phyloP scores from a whole-genome alignment of 305 asterid genomes.

The Solanum chacoense region DNA sequence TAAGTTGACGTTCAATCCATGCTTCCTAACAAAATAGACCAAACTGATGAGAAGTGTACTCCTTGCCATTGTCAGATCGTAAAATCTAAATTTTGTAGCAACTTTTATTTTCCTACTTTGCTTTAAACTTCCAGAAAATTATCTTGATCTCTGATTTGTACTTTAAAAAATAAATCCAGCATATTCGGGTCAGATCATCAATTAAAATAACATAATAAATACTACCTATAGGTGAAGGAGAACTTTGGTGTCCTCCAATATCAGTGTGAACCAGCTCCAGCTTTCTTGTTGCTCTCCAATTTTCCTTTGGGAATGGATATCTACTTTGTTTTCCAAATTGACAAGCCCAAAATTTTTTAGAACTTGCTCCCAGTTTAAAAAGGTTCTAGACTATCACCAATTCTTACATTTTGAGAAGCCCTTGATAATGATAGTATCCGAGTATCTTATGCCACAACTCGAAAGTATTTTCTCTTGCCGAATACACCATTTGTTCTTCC shows the following conservation, averaged over 20 bases:
- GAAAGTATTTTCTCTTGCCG: background rate
- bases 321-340: background rate
- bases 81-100: background rate
- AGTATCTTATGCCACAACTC: background rate
- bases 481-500: background rate
- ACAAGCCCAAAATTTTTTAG: background rate
- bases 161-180: background rate
- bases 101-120: background rate
- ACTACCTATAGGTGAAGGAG: background rate
- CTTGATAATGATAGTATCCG: background rate
- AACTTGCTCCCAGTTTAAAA: background rate
- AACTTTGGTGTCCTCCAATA: background rate
- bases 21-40: background rate
- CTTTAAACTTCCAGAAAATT: background rate
- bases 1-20: background rate
- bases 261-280: background rate
- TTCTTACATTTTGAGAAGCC: background rate
- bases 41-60: background rate
- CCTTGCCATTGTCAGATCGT: background rate
- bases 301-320: background rate
- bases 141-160: background rate
- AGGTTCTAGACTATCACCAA: background rate
- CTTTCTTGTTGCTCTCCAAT: background rate
- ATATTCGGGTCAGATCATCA: background rate
- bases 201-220: background rate